A percentile compares a stretch with the other conserved stretches of the same genome.
Evolutionary conservation across 2,329 filamentous ascomycete species (phyloP).

Genomic region (Fusarium sororula): DNA sequence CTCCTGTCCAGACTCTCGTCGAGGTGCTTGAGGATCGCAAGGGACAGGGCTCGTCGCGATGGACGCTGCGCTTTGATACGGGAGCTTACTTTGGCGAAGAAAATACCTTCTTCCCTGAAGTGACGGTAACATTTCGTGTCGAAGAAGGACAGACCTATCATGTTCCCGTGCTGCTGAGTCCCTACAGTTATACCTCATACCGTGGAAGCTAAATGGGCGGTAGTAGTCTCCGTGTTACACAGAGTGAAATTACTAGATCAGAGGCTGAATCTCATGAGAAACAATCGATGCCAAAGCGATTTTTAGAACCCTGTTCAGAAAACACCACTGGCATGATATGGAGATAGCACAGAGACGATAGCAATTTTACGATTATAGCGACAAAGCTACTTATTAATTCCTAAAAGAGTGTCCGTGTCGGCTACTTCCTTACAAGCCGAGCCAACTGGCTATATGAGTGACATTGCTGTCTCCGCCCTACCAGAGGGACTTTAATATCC

Average conservation of each 20-base stretch:
- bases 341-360: constrained; percentile 8
- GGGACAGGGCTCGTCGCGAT: constrained; percentile 60
- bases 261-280: not conserved
- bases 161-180: constrained; percentile 79
- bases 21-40: constrained; percentile 60
- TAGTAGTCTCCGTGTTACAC: not conserved
- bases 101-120: constrained; percentile 70
- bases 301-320: not conserved
- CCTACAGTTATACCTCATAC: constrained; percentile 85
- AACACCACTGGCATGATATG: not conserved
- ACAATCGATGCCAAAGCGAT: not conserved
- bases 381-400: constrained; percentile 36
- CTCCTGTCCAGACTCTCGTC: constrained; percentile 66
- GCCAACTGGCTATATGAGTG: constrained; percentile 12
- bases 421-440: constrained; percentile 15
- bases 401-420: constrained; percentile 33
- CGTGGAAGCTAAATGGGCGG: constrained; percentile 68
- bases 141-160: constrained; percentile 75
- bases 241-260: not conserved
- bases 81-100: constrained; percentile 74
- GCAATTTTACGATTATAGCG: constrained; percentile 31
- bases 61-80: constrained; percentile 78
- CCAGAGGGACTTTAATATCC: constrained; percentile 36
- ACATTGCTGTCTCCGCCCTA: constrained; percentile 31
- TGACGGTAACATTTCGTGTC: constrained; percentile 63